These are phyloP conservation scores for Kodamaea arcana DNA, from an alignment of 1,139 yeast species.

Conservation along the genomic window DNA sequence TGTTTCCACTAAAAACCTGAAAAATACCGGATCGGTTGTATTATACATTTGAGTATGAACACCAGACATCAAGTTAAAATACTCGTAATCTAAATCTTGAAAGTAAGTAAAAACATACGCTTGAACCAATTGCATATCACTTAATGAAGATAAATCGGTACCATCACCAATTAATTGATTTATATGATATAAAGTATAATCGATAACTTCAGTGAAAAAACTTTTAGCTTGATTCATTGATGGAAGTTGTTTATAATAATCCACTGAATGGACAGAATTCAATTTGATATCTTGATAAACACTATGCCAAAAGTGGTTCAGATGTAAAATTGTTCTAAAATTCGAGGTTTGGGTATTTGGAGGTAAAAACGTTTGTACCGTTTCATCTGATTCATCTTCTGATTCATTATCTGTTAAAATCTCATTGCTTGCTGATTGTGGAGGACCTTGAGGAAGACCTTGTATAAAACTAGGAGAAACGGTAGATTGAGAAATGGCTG, in stretches of 20 bases:
- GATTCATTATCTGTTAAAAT: conserved; percentile 5
- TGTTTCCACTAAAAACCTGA: conserved; percentile 13
- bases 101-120: conserved; percentile 23
- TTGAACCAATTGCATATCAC: conserved; percentile 18
- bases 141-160: conserved; percentile 11
- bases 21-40: conserved; percentile 10
- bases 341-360: neutral
- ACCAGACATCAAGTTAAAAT: conserved; percentile 21
- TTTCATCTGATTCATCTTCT: conserved; percentile 9
- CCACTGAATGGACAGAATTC: conserved; percentile 15
- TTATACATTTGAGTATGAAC: conserved; percentile 17
- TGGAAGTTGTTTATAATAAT: conserved; percentile 29
- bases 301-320: conserved; percentile 30
- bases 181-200: conserved; percentile 25
- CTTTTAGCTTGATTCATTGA: conserved; percentile 19
- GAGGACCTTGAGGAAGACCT: conserved; percentile 2
- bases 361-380: conserved; percentile 5
- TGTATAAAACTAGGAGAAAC: conserved; percentile 6
- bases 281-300: conserved; percentile 32
- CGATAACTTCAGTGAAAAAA: conserved; percentile 28
- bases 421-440: neutral
- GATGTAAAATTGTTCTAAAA: conserved; percentile 14
- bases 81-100: conserved; percentile 22
- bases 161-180: conserved; percentile 14
- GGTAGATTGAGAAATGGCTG: conserved; percentile 6